Evolutionary conservation across 495 filamentous ascomycete genomes (phyloP).

Genomic region (Trichoderma asperelloides): DNA sequence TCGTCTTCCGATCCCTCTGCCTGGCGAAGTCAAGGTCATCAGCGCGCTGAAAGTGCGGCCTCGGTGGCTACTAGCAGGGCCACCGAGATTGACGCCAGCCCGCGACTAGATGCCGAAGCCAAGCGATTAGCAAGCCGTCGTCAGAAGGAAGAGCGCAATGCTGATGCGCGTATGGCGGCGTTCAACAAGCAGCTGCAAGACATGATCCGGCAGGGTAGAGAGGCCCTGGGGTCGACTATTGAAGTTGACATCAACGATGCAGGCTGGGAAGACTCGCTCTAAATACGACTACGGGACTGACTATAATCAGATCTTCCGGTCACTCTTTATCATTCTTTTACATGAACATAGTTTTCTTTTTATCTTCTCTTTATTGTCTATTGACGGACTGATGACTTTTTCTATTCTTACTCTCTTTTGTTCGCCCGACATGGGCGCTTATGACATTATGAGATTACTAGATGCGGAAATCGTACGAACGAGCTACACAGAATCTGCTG

Average conservation of each 20-base stretch:
- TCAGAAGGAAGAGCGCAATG: constrained; percentile 63
- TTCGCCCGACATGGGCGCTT: not conserved
- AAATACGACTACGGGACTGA: not conserved
- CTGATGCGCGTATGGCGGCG: constrained; percentile 65
- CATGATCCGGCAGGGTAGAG: constrained; percentile 83
- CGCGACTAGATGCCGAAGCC: constrained; percentile 49
- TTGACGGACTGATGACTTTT: not conserved
- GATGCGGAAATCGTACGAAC: not conserved
- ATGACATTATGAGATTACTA: not conserved
- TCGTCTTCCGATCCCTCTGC: constrained; percentile 23
- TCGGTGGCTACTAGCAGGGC: constrained; percentile 13
- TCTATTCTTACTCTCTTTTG: constrained; percentile 4
- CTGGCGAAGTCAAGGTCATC: constrained; percentile 18
- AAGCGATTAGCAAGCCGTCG: constrained; percentile 57
- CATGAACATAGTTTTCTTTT: not conserved
- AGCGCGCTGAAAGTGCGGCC: not conserved
- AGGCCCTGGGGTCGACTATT: constrained; percentile 72
- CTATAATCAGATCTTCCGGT: too few species aligned
- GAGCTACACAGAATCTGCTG: constrained; percentile 7
- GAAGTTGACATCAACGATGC: constrained; percentile 46
- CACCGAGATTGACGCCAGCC: constrained; percentile 28
- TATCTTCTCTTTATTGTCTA: not conserved
- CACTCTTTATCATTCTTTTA: not conserved
- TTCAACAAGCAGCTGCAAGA: constrained; percentile 69
- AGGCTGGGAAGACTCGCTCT: constrained; percentile 30